Conservation (phyloP, 179 eudicot species). For the Corrigiola litoralis region DNA sequence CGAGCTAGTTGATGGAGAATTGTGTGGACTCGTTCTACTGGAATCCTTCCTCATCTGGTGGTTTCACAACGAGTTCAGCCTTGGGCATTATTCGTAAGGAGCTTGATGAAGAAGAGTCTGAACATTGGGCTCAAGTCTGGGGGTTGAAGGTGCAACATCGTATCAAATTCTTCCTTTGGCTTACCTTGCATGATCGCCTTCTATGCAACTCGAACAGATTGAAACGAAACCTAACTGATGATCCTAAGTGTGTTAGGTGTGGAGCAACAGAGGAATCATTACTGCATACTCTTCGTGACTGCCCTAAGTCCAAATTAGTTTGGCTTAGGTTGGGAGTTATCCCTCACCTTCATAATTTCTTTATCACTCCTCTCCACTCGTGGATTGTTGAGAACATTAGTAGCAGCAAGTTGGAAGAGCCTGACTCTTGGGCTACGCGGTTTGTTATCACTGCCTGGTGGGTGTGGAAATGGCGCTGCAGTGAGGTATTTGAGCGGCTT, state of each 20-base stretch:
- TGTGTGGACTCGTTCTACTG: neutral
- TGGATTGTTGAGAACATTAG: no score
- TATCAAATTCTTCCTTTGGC: neutral
- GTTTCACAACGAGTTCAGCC: neutral
- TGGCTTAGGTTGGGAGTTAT: no score
- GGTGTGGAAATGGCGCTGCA: no score
- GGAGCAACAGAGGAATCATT: neutral
- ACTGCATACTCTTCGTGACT: neutral
- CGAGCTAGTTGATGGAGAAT: no score
- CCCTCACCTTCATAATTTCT: no score
- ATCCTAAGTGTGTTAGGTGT: neutral
- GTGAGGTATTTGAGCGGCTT: no score
- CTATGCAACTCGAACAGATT: neutral
- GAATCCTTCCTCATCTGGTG: neutral
- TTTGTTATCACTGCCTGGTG: no score
- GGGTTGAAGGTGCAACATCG: neutral
- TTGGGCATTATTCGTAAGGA: neutral
- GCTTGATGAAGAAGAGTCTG: neutral
- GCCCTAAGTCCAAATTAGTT: neutral
- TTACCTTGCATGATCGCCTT: neutral
- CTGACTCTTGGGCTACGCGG: no score
- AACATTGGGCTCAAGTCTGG: neutral
- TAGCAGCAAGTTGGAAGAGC: no score
- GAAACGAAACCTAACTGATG: neutral
- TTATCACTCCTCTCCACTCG: no score